Percentiles rank a stretch among this genome's conserved stretches.
These are phyloP conservation scores for Rhizopogon vesiculosus DNA, from an alignment of 768 basidiomycete genomes.

Conservation along the genomic window DNA sequence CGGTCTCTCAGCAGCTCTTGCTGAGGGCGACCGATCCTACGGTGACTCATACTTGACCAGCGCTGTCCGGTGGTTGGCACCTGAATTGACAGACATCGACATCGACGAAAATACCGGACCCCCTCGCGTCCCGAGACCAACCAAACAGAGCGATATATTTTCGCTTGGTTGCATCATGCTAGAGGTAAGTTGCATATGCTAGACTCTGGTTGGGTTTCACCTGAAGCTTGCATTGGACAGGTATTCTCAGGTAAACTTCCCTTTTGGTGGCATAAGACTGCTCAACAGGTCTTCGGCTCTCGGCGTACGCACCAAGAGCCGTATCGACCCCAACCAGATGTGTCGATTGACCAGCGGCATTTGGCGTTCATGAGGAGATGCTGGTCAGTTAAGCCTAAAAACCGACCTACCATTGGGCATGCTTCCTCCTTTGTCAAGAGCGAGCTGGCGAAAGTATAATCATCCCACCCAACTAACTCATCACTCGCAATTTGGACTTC, in stretches of 20 bases:
- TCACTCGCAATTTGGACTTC: neutral
- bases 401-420: neutral
- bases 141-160: neutral
- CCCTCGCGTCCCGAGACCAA: neutral
- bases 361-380: neutral
- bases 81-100: neutral
- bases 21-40: neutral
- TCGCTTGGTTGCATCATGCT: constrained; percentile 1
- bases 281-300: neutral
- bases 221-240: neutral
- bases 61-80: neutral
- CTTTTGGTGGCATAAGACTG: neutral
- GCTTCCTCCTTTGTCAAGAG: neutral
- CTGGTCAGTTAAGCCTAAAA: neutral
- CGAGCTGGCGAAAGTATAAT: neutral
- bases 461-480: neutral
- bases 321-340: neutral
- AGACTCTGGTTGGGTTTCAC: neutral
- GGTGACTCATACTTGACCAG: neutral
- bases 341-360: neutral
- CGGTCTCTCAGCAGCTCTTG: neutral
- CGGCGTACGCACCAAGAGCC: neutral
- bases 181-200: neutral
- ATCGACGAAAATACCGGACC: too few species aligned
- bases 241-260: neutral